Evolutionary conservation across 2,329 filamentous ascomycete species (phyloP), one percentile per base, ranked within the genome.

Genomic region (Arthrobotrys sinensis): DNA sequence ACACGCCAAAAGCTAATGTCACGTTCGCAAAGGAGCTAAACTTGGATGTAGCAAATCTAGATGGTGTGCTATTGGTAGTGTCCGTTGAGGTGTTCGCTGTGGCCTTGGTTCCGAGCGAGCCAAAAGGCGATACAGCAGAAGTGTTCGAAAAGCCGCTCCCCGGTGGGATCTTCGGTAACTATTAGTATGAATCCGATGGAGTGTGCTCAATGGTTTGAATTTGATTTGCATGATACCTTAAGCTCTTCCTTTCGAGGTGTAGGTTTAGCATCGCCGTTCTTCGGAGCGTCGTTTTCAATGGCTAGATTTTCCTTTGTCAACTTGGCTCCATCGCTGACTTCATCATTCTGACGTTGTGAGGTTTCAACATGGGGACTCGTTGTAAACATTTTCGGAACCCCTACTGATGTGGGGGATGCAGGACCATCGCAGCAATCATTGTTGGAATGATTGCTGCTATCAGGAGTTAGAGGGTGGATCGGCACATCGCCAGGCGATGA

Each of bases 101-200:
- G 5, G 52, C 8, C 16, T 66, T 71, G n/a, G 60, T 38, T 3
- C 40, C 53, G 28, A 72, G 67, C 5, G 75, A 53, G 7, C 75
- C 67, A 16, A 78, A 78, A 12, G 75, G 75, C n/a, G 67, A 72
- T 16, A 72, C 52, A 6, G 75, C 2, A 8, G 75, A 78, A 12
- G 75, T 72, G 19, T 78, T 78, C 1, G 75, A 78, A 46, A 78
- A 78, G n/a, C 75, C 73, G 28, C 73, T 45, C 6, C 55, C 55
- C 19, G 55, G 55, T 60, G 21, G 34, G 11, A 60, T 24, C 55
- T 60, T 1, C 14, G 11, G 6, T 11, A 24, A 24, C 28, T 8
- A 11, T 60, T 60, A 60, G 55, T 19, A 43, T 3, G 16, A 24
- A n/a, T 19, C n/a, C 28, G 4, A 28, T 43, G 5, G n/a, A 12